Conservation (phyloP, 441 rosid species). For the California macrophylla region DNA sequence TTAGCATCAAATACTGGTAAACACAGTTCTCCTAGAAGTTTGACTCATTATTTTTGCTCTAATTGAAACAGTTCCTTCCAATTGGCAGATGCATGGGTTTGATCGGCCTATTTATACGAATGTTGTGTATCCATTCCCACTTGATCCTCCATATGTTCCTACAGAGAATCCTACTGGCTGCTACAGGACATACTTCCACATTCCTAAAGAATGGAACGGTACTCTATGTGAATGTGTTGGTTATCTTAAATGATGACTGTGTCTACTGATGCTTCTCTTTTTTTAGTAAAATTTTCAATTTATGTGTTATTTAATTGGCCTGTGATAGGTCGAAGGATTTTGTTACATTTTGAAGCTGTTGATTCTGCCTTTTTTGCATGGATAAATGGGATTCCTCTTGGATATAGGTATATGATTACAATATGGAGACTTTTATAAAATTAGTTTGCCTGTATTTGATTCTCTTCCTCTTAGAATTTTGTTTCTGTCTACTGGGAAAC, state of each 20-base stretch:
- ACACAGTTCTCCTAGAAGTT: background rate
- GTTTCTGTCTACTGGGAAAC: background rate
- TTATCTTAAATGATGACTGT: conserved; percentile 7
- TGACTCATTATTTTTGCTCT: conserved; percentile 15
- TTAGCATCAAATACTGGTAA: conserved; percentile 1
- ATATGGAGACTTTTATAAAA: background rate
- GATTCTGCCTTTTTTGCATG: conserved; percentile 93
- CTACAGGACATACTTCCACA: conserved; percentile 72
- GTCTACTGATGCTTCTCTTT: conserved; percentile 12
- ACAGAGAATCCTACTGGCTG: conserved; percentile 90
- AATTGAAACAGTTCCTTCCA: conserved; percentile 81
- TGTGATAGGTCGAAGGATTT: conserved; percentile 74
- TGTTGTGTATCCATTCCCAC: conserved; percentile 60
- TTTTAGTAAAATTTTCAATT: background rate
- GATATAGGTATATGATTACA: conserved; percentile 57
- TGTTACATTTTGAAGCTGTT: conserved; percentile 92
- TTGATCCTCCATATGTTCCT: conserved; percentile 80
- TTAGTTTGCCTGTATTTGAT: background rate
- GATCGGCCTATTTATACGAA: conserved; percentile 90
- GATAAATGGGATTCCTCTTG: conserved; percentile 85
- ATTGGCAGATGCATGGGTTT: conserved; percentile 96
- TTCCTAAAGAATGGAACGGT: conserved; percentile 90
- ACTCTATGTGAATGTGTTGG: conserved; percentile 13
- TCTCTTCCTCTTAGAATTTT: background rate
- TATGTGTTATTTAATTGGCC: conserved; percentile 15